These are phyloP conservation scores for Curvularia spicifera DNA, from an alignment of 2,329 filamentous ascomycete species.

Conservation along the genomic window DNA sequence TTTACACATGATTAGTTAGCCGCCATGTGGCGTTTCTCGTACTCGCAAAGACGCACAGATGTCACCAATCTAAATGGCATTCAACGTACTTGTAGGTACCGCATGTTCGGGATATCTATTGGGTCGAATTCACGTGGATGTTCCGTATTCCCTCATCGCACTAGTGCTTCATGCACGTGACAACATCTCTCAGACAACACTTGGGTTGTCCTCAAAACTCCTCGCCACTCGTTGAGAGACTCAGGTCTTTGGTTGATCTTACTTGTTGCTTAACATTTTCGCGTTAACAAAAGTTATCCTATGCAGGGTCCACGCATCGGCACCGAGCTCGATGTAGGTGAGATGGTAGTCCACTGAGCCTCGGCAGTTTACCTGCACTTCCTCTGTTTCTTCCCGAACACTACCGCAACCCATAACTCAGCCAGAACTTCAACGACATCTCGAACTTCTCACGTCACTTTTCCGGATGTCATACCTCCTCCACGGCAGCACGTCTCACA, in stretches of 20 bases:
- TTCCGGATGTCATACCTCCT: constrained; percentile 41
- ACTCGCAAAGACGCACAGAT: not conserved
- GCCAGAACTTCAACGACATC: not conserved
- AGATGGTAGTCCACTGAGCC: not conserved
- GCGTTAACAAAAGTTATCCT: not conserved
- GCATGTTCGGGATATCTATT: not conserved
- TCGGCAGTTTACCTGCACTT: constrained; percentile 6
- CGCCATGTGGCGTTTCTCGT: not conserved
- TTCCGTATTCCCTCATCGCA: no score
- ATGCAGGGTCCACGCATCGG: not conserved
- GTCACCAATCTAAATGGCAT: not conserved
- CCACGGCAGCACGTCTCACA: constrained; percentile 39
- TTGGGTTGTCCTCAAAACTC: not conserved
- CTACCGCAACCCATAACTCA: not conserved
- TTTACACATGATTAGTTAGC: not conserved
- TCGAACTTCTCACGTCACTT: not conserved
- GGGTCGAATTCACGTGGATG: no score
- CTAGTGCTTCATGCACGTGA: not conserved
- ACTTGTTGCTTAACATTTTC: not conserved
- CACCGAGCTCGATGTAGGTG: not conserved
- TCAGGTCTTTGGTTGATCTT: not conserved
- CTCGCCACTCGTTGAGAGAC: not conserved
- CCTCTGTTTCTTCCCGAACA: not conserved
- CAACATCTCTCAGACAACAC: not conserved
- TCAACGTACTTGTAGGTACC: no score